Conservation (phyloP, 108 stramenopile genomes). For the Fragilaria crotonensis region DNA sequence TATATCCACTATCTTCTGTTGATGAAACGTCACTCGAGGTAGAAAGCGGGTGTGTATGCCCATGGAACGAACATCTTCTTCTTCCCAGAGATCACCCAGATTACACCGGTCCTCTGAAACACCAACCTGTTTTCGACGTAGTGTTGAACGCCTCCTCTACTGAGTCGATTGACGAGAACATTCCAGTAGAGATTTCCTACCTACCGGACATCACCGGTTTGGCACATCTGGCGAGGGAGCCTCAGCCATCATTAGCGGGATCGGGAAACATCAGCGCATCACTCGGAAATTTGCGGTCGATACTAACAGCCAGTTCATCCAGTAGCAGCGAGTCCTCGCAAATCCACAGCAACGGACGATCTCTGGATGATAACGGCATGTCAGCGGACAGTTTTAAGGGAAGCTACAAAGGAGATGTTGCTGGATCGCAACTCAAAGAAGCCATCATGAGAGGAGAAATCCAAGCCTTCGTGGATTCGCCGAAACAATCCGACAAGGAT, state of each 20-base stretch:
- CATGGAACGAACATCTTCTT: neutral
- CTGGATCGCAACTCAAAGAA: neutral
- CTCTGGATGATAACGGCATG: too few species aligned
- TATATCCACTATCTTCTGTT: neutral
- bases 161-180: neutral
- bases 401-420: neutral
- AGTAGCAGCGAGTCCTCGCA: neutral
- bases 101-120: neutral
- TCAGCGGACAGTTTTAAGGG: too few species aligned
- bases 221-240: neutral
- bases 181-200: neutral
- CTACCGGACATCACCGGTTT: neutral
- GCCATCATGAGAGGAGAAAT: neutral
- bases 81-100: neutral
- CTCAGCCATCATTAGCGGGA: neutral
- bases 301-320: neutral
- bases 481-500: neutral
- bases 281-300: neutral
- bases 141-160: neutral
- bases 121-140: neutral
- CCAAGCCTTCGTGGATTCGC: neutral
- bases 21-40: neutral
- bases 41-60: neutral
- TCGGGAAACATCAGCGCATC: neutral
- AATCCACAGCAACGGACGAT: too few species aligned